Base-by-base conservation (phyloP, 2,329 filamentous ascomycete species). In the Annulohypoxylon truncatum region DNA sequence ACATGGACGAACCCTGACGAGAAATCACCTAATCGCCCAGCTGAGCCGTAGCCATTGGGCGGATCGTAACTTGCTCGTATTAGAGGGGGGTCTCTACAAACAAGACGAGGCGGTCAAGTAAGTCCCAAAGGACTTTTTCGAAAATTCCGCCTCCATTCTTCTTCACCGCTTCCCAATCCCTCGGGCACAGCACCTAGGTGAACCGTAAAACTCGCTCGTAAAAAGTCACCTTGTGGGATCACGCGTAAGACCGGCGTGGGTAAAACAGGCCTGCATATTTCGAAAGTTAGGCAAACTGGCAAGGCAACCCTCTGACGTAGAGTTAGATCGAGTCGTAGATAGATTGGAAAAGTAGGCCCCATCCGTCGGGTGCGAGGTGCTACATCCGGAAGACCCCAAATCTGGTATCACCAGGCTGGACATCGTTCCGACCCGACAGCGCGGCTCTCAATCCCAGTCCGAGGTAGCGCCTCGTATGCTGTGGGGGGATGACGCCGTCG, bases 301-400 rank as follows among this genome's bases (percentile, higher is more conserved):
- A 42, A 40, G 28, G 38, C 38, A 42, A 42, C 38, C 38, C 38
- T 20, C 22, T 5, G 15, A 20, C 18, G 38, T 42, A 42, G 38
- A 18, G n/a, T n/a, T 12, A 22, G 38, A 42, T 42, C 15, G 8
- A 42, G 15, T 42, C 8, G 15, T 22, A 42, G 38, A 42, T 59
- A 38, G 46, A 42, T 46, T 48, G 8, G 4, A 53, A n/a, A n/a
- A 13, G 15, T 51, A 29, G 40, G 42, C 3, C 10, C 15, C 9
- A 31, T 66, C 47, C 52, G 40, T 64, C 57, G 57, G 52, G 48
- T 48, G 48, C 10, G 46, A 18, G 53, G 56, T 29, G 55, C 64
- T 87, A 95, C 92, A 95, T 95, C 74, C 92, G 87, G 80, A 95
- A 95, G 28, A 95, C 90, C 10, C 92, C 92, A 80, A 93, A 95